Conservation (phyloP, 768 basidiomycete species). For the Calocera cornea region DNA sequence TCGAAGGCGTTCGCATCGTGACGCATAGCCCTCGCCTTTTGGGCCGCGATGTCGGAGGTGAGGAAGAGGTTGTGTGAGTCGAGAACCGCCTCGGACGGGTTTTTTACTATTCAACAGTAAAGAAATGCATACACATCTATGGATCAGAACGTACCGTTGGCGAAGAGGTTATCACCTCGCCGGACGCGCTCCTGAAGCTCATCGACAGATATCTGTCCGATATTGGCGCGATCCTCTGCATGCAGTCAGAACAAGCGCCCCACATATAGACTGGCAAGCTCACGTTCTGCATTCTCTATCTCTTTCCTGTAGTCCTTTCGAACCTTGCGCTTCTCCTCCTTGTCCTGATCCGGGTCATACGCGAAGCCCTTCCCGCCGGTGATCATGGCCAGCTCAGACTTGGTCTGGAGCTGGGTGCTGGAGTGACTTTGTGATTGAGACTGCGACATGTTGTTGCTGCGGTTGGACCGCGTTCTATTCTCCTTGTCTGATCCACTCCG, state of each 20-base stretch:
- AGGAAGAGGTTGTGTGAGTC: conserved; percentile 72
- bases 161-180: conserved; percentile 32
- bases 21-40: conserved; percentile 84
- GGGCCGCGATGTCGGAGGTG: conserved; percentile 64
- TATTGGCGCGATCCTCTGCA: not conserved
- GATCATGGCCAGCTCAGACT: conserved; percentile 1
- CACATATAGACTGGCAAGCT: conserved; percentile 12
- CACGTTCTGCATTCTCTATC: conserved; percentile 52
- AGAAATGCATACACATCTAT: not conserved
- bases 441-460: not conserved
- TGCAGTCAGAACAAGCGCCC: not conserved
- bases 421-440: not conserved
- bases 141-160: conserved; percentile 35
- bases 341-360: conserved; percentile 78
- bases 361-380: conserved; percentile 26
- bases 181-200: not conserved
- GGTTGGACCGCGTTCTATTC: not conserved
- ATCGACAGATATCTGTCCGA: not conserved
- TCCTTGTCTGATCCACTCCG: not conserved
- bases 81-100: conserved; percentile 76
- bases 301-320: conserved; percentile 60
- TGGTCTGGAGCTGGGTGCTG: not conserved
- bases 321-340: conserved; percentile 60
- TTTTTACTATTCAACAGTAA: conserved; percentile 40
- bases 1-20: conserved; percentile 82